phyloP scores from a whole-genome alignment of 768 basidiomycete genomes.

The Leccinum pellstonianum region DNA sequence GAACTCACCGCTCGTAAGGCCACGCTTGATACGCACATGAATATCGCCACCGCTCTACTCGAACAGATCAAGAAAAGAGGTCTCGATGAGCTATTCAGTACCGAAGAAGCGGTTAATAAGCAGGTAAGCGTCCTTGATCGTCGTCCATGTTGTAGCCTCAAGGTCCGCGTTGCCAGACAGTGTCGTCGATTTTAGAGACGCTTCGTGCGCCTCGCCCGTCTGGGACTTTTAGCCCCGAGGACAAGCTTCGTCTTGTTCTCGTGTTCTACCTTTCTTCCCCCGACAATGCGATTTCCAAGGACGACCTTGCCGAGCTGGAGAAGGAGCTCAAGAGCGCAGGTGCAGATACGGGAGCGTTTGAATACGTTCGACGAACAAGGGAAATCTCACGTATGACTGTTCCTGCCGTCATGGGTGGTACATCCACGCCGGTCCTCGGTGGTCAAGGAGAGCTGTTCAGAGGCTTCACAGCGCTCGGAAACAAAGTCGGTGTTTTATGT shows the following conservation, averaged over 20 bases:
- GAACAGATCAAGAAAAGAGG: constrained; percentile 95
- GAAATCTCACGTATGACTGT: constrained; percentile 93
- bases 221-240: constrained; percentile 64
- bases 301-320: constrained; percentile 86
- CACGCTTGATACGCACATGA: constrained; percentile 98
- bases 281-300: constrained; percentile 78
- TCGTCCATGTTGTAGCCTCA: not conserved
- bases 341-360: constrained; percentile 79
- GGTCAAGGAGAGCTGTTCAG: constrained; percentile 86
- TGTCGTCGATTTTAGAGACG: constrained; percentile 79
- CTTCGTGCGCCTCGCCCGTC: constrained; percentile 72
- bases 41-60: constrained; percentile 92
- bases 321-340: constrained; percentile 81
- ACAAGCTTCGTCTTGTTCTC: constrained; percentile 93
- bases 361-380: constrained; percentile 87
- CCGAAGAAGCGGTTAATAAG: constrained; percentile 87
- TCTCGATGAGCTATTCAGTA: constrained; percentile 95
- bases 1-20: constrained; percentile 96
- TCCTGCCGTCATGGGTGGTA: constrained; percentile 56
- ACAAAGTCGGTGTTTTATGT: constrained; percentile 55
- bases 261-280: constrained; percentile 90
- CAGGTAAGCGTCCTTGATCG: constrained; percentile 48
- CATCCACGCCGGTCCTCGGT: constrained; percentile 66
- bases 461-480: constrained; percentile 90
- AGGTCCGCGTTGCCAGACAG: constrained; percentile 47